Evolutionary conservation across 441 rosid genomes (phyloP), one percentile per base, ranked within the genome.

Genomic region (Aleurites moluccanus): DNA sequence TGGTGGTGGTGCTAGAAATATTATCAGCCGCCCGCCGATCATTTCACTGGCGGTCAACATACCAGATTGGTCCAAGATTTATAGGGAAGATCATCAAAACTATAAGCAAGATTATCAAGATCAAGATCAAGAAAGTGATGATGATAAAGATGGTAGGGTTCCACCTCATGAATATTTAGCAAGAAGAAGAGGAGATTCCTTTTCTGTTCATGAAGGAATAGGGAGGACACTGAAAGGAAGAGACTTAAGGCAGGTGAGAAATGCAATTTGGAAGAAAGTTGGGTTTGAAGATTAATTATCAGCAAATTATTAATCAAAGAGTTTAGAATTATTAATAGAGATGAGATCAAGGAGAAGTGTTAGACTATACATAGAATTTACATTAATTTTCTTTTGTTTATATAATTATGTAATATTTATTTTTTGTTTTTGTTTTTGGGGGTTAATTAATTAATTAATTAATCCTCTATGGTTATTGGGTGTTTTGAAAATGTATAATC

Each of bases 131-230:
- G 81, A n/a, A 18, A 72, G 45, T 23, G 77, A 42, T 0, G 75
- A n/a, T 1, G 84, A 73, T n/a, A 73, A 73, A 4, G 86, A 78
- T 6, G 71, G 44, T 0, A 81, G 88, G 86, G 76, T 95, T 57
- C 99, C 98, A 30, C 98, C 98, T 25, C 99, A 95, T 64, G 98
- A 88, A 81, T 92, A 87, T 73, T 67, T 92, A 45, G 93, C 97
- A 21, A 85, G 88, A 68, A 74, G 87, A 74, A 85, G 86, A 74
- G 77, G 82, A 53, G 88, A 81, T 70, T 87, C 86, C 1, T 82
- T 86, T 62, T 92, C 97, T 33, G 91, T 88, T 70, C 83, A 86
- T 65, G 89, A 87, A 75, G 97, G 97, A 42, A 89, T 87, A 64
- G 97, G 97, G 30, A 89, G 96, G 67, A 90, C 97, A 69, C 82